Conservation (phyloP, 768 basidiomycete species). For the Grammothele lineata region DNA sequence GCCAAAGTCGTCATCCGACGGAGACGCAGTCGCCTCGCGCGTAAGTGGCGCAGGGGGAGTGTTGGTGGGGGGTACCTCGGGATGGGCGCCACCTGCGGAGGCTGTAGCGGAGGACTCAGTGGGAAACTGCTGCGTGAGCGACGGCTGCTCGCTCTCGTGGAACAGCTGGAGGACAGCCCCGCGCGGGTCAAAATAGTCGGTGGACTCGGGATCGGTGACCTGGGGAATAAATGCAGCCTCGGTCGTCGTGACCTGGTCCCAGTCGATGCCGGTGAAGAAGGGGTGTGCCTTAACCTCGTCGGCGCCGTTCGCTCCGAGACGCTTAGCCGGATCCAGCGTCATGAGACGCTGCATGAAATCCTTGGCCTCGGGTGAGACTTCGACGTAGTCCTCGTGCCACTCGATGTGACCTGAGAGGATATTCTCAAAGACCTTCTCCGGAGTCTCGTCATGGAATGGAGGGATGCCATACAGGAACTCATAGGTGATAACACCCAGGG, state of each 20-base stretch:
- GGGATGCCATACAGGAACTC: conserved; percentile 97
- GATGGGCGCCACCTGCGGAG: conserved; percentile 4
- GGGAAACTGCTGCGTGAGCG: conserved; percentile 45
- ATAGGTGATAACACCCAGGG: conserved; percentile 95
- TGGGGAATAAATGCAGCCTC: conserved; percentile 96
- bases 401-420: conserved; percentile 91
- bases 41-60: conserved; percentile 35
- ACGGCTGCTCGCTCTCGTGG: conserved; percentile 77
- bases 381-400: conserved; percentile 94
- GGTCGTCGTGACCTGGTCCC: conserved; percentile 84
- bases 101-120: conserved; percentile 37
- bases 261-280: conserved; percentile 87
- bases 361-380: conserved; percentile 78
- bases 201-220: conserved; percentile 93
- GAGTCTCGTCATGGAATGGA: conserved; percentile 96
- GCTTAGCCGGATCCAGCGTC: conserved; percentile 70
- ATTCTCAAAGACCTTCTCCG: conserved; percentile 97
- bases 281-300: conserved; percentile 92
- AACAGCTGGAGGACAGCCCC: conserved; percentile 89
- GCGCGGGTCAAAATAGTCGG: conserved; percentile 98
- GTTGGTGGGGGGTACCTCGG: conserved; percentile 22
- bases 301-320: conserved; percentile 84
- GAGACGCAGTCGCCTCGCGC: conserved; percentile 42
- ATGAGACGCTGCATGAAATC: conserved; percentile 89
- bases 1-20: conserved; percentile 87